Evolutionary conservation across 345 rosid species (phyloP), one percentile per base, ranked within the genome.

Genomic region (Litchi chinensis): DNA sequence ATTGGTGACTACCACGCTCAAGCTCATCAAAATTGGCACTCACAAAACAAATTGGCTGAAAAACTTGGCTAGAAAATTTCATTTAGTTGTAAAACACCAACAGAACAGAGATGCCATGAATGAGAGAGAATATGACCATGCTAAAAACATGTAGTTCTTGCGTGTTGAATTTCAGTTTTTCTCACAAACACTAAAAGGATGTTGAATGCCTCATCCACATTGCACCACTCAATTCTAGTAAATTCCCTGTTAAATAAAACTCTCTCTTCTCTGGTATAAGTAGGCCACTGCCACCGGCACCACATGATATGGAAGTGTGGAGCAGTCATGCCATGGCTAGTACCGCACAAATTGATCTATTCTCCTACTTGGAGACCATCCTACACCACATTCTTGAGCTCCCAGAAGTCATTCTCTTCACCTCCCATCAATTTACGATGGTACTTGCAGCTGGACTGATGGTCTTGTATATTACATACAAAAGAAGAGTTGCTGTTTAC

Each of bases 401-500:
- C 70, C 56, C 77, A 9, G 63, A 73, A 64, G 40, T 76, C 75
- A 9, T 28, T 65, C n/a, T 66, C 48, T 28, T 83, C 56, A 22
- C 62, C 77, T 73, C 79, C 64, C 43, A 64, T 68, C 73, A 67
- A 56, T 69, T 71, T 10, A 48, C 63, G 5, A 65, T 81, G 65
- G 26, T 69, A 39, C 37, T 81, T 22, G 32, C 70, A 22, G 80
- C 60, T 8, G 41, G 67, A 39, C 65, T 83, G 21, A 66, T 76
- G 18, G 22, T 77, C 9, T 71, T 77, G 40, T 77, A 75, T 79
- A 54, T 75, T 39, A 56, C 77, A 72, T 39, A 82, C 87, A 68
- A 77, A 77, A 86, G 46, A 71, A 71, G 74, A 63, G 83, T 66
- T 50, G 19, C 79, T 8, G 75, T 88, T 32, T 88, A 85, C 76